Percentiles rank a stretch among this genome's conserved stretches.
These are phyloP conservation scores for Hygrophila difformis DNA, from an alignment of 257 asterid genomes.

Conservation along the genomic window DNA sequence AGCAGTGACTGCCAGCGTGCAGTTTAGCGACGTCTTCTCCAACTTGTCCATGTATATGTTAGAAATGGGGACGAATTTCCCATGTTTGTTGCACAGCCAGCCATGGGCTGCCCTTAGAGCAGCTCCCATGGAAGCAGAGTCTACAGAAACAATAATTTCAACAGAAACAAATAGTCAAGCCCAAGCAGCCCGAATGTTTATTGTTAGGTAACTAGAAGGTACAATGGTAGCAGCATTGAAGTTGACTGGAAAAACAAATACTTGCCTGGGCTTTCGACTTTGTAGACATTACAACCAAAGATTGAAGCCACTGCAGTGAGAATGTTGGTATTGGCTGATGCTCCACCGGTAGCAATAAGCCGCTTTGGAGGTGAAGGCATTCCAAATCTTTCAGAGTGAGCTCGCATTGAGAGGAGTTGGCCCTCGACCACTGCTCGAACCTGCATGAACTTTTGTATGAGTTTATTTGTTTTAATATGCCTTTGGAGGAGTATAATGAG, in stretches of 20 bases:
- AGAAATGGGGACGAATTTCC: slow-evolving; percentile 47
- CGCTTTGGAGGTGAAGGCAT: slow-evolving; percentile 92
- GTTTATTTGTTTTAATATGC: no score
- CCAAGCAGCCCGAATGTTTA: no score
- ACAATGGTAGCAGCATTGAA: no score
- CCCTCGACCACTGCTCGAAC: slow-evolving; percentile 89
- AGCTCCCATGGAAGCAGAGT: slow-evolving; percentile 89
- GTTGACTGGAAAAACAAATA: no score
- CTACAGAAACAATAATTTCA: slow-evolving; percentile 28
- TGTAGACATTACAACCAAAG: slow-evolving; percentile 72
- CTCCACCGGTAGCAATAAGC: slow-evolving; percentile 97
- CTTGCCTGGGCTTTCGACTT: slow-evolving; percentile 73
- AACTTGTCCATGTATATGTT: slow-evolving; percentile 51
- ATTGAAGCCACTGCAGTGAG: slow-evolving; percentile 54
- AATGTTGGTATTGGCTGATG: slow-evolving; percentile 61
- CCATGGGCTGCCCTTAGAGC: slow-evolving; percentile 95
- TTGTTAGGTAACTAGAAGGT: no score
- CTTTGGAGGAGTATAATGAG: no score
- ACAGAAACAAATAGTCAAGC: no score
- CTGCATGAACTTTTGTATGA: slow-evolving; percentile 27
- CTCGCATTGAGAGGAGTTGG: slow-evolving; percentile 80
- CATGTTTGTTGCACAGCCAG: slow-evolving; percentile 71
- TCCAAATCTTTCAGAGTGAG: slow-evolving; percentile 85
- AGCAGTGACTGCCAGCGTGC: slow-evolving; percentile 49
- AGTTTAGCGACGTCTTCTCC: slow-evolving; percentile 58